phyloP scores from a whole-genome alignment of 2,329 filamentous ascomycete species.

The Penicillium hordei region DNA sequence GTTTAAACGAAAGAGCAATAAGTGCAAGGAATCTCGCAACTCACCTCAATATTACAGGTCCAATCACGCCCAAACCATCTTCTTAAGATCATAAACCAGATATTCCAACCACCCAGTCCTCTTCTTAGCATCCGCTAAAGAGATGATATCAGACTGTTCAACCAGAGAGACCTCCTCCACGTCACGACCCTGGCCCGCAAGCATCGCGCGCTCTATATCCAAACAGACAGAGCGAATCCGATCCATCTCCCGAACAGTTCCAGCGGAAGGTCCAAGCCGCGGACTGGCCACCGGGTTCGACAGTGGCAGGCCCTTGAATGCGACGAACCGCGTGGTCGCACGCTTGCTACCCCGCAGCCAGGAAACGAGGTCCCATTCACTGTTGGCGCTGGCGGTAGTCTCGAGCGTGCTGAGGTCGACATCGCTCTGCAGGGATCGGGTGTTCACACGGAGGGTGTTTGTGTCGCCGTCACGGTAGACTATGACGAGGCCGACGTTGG shows the following conservation, averaged over 20 bases:
- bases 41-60: not conserved
- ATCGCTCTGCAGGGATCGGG: conserved; percentile 66
- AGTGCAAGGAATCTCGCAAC: not conserved
- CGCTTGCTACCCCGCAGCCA: conserved; percentile 39
- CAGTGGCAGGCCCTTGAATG: conserved; percentile 46
- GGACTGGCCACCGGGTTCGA: conserved; percentile 31
- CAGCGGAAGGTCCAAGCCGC: conserved; percentile 19
- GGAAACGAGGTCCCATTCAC: conserved; percentile 45
- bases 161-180: conserved; percentile 41
- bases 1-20: not conserved
- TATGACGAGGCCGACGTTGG: conserved; percentile 82
- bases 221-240: conserved; percentile 65
- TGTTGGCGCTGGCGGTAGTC: conserved; percentile 26
- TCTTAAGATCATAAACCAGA: conserved; percentile 86
- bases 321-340: conserved; percentile 38
- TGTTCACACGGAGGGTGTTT: conserved; percentile 78
- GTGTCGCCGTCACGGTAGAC: conserved; percentile 70
- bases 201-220: conserved; percentile 70
- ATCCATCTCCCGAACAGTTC: conserved; percentile 50
- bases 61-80: conserved; percentile 72
- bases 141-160: conserved; percentile 72
- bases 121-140: conserved; percentile 77
- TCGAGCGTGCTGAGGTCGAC: conserved; percentile 50
- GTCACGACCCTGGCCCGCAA: conserved; percentile 48
- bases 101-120: conserved; percentile 85